A percentile compares a stretch with the other conserved stretches of the same genome.
These are phyloP conservation scores for Coemansia sp. DNA, from an alignment of 192 early-diverging fungal genomes.

Conservation along the genomic window DNA sequence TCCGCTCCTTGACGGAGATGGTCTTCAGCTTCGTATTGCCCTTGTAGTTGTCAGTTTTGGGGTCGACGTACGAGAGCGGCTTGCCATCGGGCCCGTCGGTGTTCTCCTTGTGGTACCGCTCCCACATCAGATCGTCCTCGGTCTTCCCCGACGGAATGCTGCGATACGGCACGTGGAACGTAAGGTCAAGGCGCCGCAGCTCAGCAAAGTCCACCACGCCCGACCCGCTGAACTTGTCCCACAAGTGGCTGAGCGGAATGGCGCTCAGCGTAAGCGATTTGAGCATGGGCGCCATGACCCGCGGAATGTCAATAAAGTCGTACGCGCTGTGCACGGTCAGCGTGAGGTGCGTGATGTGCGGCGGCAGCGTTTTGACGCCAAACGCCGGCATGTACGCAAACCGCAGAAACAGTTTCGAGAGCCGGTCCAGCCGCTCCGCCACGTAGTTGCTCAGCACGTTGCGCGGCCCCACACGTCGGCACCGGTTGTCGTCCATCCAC, in stretches of 20 bases:
- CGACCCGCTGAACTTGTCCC: conserved; percentile 38
- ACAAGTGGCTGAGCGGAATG: conserved; percentile 40
- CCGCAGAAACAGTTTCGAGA: conserved; percentile 21
- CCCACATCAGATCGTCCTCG: conserved; percentile 41
- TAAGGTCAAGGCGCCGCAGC: conserved; percentile 25
- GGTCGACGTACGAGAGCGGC: not conserved
- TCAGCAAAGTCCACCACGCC: conserved; percentile 24
- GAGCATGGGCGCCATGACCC: conserved; percentile 31
- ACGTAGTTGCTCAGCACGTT: conserved; percentile 40
- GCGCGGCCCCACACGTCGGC: conserved; percentile 29
- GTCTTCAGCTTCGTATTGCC: conserved; percentile 34
- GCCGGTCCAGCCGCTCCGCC: conserved; percentile 13
- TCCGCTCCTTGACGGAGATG: conserved; percentile 35
- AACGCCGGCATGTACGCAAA: conserved; percentile 45
- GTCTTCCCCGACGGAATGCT: conserved; percentile 36
- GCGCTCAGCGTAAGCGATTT: conserved; percentile 30
- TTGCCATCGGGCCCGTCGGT: not conserved
- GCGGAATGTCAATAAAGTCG: conserved; percentile 42
- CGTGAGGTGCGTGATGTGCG: conserved; percentile 43
- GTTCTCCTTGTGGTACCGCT: conserved; percentile 25
- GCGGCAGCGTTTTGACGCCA: conserved; percentile 40
- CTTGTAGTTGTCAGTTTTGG: conserved; percentile 17
- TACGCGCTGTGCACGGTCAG: conserved; percentile 32
- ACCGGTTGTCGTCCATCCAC: conserved; percentile 36
- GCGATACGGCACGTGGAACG: conserved; percentile 44